Conservation (phyloP, 2,329 filamentous ascomycete species). For the Calonectria multiphialidica region DNA sequence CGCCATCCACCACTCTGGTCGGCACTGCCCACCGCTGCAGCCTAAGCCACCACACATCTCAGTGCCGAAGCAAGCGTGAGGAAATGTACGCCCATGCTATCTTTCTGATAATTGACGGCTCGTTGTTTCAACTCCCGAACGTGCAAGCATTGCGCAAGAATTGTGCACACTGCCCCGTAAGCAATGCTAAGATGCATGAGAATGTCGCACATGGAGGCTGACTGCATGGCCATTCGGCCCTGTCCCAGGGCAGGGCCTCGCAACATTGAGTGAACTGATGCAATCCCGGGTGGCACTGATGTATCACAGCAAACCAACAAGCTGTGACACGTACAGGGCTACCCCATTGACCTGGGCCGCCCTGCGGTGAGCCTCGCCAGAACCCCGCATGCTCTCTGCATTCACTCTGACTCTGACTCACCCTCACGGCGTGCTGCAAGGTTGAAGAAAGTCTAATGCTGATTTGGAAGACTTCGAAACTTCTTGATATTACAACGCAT, state of each 20-base stretch:
- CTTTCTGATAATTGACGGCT: background rate
- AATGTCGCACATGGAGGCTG: background rate
- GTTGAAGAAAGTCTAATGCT: background rate
- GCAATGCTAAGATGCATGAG: background rate
- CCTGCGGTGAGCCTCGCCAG: background rate
- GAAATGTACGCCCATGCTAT: background rate
- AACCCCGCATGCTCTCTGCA: background rate
- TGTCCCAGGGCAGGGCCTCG: background rate
- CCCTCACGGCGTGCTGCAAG: background rate
- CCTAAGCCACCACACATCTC: background rate
- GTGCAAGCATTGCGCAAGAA: background rate
- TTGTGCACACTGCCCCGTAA: background rate
- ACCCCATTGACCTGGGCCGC: background rate
- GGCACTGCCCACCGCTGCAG: background rate
- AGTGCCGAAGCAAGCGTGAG: background rate
- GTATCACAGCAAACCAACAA: background rate
- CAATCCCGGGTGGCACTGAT: background rate
- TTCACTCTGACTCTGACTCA: background rate
- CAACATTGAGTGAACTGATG: background rate
- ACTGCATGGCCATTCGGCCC: background rate
- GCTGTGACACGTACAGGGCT: background rate
- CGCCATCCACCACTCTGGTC: background rate
- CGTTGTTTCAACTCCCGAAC: background rate
- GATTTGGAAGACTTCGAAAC: background rate
- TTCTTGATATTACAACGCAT: background rate